Base-by-base conservation (phyloP, 2,329 filamentous ascomycete genomes). In the Neocatenulostroma microsporum region DNA sequence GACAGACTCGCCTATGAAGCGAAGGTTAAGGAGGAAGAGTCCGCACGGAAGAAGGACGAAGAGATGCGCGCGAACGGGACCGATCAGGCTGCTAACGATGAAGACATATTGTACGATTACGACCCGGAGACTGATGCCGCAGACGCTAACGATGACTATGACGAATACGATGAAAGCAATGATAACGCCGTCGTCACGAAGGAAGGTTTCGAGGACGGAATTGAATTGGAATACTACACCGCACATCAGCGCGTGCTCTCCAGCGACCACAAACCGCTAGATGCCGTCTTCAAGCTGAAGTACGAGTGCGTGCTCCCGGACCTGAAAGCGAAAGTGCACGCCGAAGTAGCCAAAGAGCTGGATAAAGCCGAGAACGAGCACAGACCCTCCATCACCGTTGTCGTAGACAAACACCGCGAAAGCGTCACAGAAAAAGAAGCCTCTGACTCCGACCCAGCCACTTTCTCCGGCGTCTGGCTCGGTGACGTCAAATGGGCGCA, bases 251-350 rank as follows among this genome's bases (percentile, higher is more conserved):
- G 83, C 13, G 80, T 98, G 17, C 74, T 84, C 12, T 94, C 89
- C 1, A 96, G 89, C 0, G 91, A 98, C 51, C 91, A 98, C 62
- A 98, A 98, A 58, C 93, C 91, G 0, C 66, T 98, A 2, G 76
- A 80, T 40, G 85, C 87, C 1, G 68, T 88, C 1, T 96, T 96
- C 55, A 81, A 76, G 0, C 63, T 98, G 6, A 80, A 82, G 29
- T 95, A 91, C 55, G 84, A 95, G 44, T 82, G 84, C 1, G 84
- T 94, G 1, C 78, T 93, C 0, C 83, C 87, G 0, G 80, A 89
- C 19, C 66, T 94, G 18, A 95, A 93, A 57, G 77, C 85, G 2
- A 81, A 78, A 44, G 70, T 96, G 0, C 83, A 94, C 44, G 78
- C 84, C 39, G 87, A 96, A 54, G 84, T 96, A 10, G 88, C 84